These are phyloP conservation scores for Cardamine occulta DNA, from an alignment of 345 rosid genomes.

Conservation along the genomic window DNA sequence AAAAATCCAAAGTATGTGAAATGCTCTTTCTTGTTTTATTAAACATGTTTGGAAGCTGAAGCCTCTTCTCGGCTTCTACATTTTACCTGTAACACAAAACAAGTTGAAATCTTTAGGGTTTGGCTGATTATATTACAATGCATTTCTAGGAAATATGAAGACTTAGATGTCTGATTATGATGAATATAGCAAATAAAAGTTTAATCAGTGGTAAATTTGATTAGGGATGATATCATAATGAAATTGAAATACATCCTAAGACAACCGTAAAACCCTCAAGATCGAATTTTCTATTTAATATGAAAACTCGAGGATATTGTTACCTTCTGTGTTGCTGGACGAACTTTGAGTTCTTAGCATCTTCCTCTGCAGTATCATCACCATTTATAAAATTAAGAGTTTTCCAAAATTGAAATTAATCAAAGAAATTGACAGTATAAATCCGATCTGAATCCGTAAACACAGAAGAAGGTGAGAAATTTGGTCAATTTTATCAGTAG, in stretches of 20 bases:
- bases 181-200: background rate
- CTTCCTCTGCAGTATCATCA: slow-evolving; percentile 65
- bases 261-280: background rate
- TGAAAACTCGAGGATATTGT: background rate
- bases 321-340: slow-evolving; percentile 84
- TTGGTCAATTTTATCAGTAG: background rate
- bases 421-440: background rate
- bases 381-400: background rate
- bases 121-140: background rate
- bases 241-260: too few relatives aligned
- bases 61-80: slow-evolving; percentile 17
- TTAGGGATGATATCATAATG: background rate
- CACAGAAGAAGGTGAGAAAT: background rate
- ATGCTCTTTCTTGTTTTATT: slow-evolving; percentile 24
- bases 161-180: background rate
- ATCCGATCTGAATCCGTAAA: background rate
- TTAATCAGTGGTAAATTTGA: background rate
- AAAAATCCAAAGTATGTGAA: slow-evolving; percentile 4
- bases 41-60: background rate
- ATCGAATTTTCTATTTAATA: background rate
- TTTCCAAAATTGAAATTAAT: background rate
- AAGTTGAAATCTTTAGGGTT: slow-evolving; percentile 6
- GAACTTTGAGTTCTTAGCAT: slow-evolving; percentile 80
- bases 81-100: slow-evolving; percentile 21
- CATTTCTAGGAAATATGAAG: background rate